phyloP scores from a whole-genome alignment of 495 filamentous ascomycete genomes.

The Xylaria telfairii region DNA sequence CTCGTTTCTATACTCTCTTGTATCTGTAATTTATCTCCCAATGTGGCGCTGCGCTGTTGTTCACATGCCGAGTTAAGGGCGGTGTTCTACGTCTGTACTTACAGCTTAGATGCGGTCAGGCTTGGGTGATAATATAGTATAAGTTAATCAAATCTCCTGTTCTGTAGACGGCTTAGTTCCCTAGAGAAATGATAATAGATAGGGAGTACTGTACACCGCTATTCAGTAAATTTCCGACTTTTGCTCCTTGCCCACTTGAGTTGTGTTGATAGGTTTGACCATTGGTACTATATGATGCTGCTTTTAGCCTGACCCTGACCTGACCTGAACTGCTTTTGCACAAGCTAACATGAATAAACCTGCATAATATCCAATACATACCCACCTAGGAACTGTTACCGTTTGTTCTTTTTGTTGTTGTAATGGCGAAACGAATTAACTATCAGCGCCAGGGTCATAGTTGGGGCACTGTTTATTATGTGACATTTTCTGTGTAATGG shows the following conservation, averaged over 20 bases:
- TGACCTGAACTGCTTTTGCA: too few species aligned
- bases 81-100: not conserved
- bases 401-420: too few species aligned
- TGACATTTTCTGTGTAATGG: too few species aligned
- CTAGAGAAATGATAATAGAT: not conserved
- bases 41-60: not conserved
- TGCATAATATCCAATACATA: too few species aligned
- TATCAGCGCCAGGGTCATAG: too few species aligned
- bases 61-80: not conserved
- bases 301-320: too few species aligned
- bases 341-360: too few species aligned
- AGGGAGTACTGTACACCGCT: conserved; percentile 15
- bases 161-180: conserved; percentile 1
- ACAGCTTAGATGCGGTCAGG: not conserved
- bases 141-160: not conserved
- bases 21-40: not conserved
- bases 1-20: not conserved
- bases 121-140: not conserved
- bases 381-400: too few species aligned
- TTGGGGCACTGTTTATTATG: too few species aligned
- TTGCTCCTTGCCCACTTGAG: not conserved
- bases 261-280: not conserved
- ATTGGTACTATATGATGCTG: too few species aligned
- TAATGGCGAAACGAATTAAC: too few species aligned
- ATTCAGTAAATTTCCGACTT: not conserved